Conservation (phyloP, 805 yeast genomes). For the Hanseniaspora clermontiae region DNA sequence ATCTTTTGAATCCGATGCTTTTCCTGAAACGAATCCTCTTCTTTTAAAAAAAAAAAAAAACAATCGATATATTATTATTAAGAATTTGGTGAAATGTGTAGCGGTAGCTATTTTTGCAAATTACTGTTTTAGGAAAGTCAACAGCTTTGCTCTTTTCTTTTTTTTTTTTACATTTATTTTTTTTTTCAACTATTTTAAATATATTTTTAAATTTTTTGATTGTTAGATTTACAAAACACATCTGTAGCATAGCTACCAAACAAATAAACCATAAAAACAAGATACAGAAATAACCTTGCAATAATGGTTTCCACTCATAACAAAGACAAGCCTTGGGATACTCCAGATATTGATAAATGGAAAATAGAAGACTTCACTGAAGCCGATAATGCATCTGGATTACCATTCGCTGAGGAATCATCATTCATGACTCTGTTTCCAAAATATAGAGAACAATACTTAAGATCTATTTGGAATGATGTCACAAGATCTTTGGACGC, state of each 20-base stretch:
- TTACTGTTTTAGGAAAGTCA: not conserved
- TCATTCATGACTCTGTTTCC: conserved; percentile 92
- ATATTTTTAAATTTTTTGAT: too few species aligned
- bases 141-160: not conserved
- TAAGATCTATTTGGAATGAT: conserved; percentile 86
- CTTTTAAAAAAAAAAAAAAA: too few species aligned
- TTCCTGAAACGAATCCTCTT: too few species aligned
- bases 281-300: not conserved
- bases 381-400: conserved; percentile 77
- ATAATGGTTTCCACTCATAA: conserved; percentile 84
- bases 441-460: conserved; percentile 83
- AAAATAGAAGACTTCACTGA: conserved; percentile 72
- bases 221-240: not conserved
- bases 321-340: conserved; percentile 96
- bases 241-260: not conserved
- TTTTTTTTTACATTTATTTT: not conserved
- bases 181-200: not conserved
- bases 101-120: not conserved
- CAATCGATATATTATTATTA: too few species aligned
- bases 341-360: conserved; percentile 92
- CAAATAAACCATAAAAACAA: not conserved
- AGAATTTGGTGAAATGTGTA: not conserved
- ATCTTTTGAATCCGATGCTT: not conserved
- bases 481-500: conserved; percentile 68
- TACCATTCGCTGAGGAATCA: conserved; percentile 88